Evolutionary conservation across 2,329 filamentous ascomycete genomes (phyloP).

Genomic region (Phialophora macrospora): DNA sequence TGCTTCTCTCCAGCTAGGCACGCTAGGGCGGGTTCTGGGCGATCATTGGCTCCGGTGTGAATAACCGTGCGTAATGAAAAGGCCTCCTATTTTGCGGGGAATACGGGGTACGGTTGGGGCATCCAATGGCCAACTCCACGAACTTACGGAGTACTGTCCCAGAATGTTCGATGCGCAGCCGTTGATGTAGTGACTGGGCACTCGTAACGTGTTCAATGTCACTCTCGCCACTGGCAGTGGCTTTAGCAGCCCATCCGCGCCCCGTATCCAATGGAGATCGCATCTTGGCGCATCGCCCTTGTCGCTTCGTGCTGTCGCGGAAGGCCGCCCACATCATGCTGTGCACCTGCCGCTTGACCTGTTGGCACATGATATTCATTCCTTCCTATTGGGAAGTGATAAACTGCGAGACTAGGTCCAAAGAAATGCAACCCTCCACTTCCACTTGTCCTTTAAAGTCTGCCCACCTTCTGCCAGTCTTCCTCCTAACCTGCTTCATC

Average conservation of each 20-base stretch:
- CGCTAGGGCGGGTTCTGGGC: no score
- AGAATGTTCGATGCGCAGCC: not conserved
- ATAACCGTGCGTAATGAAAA: no score
- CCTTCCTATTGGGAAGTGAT: not conserved
- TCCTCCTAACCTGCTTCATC: not conserved
- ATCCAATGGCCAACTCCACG: not conserved
- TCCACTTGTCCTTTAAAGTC: not conserved
- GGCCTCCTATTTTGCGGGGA: no score
- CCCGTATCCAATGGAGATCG: not conserved
- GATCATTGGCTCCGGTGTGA: no score
- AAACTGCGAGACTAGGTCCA: not conserved
- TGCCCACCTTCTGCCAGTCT: not conserved
- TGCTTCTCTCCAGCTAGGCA: no score
- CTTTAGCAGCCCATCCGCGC: not conserved
- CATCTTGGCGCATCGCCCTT: not conserved
- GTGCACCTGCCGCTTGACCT: not conserved
- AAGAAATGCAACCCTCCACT: not conserved
- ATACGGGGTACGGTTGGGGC: no score
- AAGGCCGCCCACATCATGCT: not conserved
- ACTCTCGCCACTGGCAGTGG: not conserved
- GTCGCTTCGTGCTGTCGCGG: not conserved
- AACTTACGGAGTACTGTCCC: no score
- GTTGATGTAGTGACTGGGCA: not conserved
- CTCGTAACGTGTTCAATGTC: not conserved
- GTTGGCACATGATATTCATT: not conserved